Evolutionary conservation across 495 filamentous ascomycete genomes (phyloP), one percentile per base, ranked within the genome.

Genomic region (Amorphotheca resinae): DNA sequence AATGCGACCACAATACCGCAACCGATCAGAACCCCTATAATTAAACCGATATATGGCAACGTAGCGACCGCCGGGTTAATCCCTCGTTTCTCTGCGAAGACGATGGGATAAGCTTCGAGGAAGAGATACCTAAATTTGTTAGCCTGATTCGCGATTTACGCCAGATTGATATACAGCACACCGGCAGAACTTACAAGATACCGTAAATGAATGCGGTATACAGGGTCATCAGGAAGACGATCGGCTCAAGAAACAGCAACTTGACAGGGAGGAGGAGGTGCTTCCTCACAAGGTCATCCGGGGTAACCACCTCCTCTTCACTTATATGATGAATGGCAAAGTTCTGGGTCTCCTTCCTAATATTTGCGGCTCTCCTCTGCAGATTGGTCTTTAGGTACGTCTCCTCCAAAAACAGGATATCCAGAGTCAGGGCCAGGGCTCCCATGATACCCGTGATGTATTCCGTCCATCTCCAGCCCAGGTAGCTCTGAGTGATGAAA

Each of bases 41-140:
- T 33, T 1, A 52, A 31, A 9, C 45, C 45, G 26, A 52, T 18
- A 17, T 45, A 45, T 8, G 45, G 41, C 2, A 48, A 37, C 3
- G 35, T 42, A 9, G 35, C 36, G 66, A 2, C 6, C 57, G 32
- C 5, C 2, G 25, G 6, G 11, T 1, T 17, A 15, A 48, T 45
- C 0, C 41, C 36, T 2, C 41, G 37, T 2, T 41, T 23, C 34
- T 67, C 59, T 41, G 82, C 66, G 60, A 76, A 88, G 8, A 86
- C 68, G 54, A 88, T 77, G 1, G 83, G 80, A 54, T 74, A 87
- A 3, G 74, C 76, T 47, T 82, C 69, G 60, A 88, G 64, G 51
- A 26, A 62, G 53, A 17, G 66, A 28, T 28, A 28, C 5, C 5
- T 5, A 5, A 28, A 37, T 45, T n/a, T n/a, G n/a, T n/a, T n/a